Evolutionary conservation across 2,329 filamentous ascomycete species (phyloP), one percentile per base, ranked within the genome.

Genomic region (Colletotrichum tabaci): DNA sequence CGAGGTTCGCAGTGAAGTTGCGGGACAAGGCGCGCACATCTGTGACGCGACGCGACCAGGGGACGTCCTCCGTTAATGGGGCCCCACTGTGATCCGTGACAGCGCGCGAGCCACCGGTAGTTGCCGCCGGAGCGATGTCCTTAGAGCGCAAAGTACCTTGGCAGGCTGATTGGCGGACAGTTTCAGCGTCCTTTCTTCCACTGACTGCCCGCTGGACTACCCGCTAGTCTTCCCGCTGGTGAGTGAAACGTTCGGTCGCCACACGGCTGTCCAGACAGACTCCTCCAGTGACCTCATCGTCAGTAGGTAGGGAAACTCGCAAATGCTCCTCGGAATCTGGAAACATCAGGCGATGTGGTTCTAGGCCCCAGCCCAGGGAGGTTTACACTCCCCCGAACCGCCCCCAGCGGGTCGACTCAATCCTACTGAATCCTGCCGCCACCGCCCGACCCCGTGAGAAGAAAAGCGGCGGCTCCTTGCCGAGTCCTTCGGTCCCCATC

Each of bases 31-130:
- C 38, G 61, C 61, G 61, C n/a, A 35, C 30, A 38, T 44, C 47
- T 42, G 64, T 64, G 68, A 71, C 68, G 68, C 65, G 68, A 71
- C 65, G 64, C 61, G 66, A 67, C 42, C 56, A 38, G 65, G 38
- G 47, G 42, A n/a, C 57, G 52, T 47, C 46, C 58, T 57, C 58
- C 64, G 65, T 71, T 53, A 68, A 57, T 38, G 46, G 26, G 58
- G 61, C 12, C 67, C 65, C 68, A 62, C 65, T 40, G 53, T 53
- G 40, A 46, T 46, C 67, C 47, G 66, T 55, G 47, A 53, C 16
- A 53, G 61, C 50, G 67, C 50, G 67, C 42, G 62, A 44, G 42
- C 62, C 23, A 15, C 55, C 49, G 52, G 38, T 9, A 53, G 23
- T 55, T 61, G 50, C 56, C 42, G 56, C 53, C 56, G 47, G 26